Evolutionary conservation across 192 early-diverging fungal genomes (phyloP), one percentile per base, ranked within the genome.

Genomic region (Backusella morwellensis): DNA sequence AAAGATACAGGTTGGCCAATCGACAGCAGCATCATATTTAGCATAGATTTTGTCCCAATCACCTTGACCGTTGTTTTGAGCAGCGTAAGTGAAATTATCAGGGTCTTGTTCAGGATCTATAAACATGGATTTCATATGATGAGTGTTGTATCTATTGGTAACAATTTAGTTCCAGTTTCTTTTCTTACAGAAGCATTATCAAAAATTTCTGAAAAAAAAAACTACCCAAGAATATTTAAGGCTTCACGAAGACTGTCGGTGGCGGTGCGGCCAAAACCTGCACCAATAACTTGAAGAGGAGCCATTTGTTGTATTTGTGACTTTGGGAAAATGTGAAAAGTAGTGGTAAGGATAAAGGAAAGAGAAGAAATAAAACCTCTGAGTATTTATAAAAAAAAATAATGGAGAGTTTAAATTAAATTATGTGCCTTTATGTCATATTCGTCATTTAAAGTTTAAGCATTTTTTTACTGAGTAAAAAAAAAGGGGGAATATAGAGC

Each of bases 221-320:
- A 3, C 67, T 79, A 79, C 72, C 78, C 78, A 54, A 79, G 67
- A 0, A 35, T 52, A 23, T 47, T 41, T 35, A 79, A 75, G 70
- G 78, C 78, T 21, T 54, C 35, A 41, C 52, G 66, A 26, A 79
- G 34, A 56, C 71, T 68, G 5, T 73, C 67, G 21, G 78, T 79
- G 19, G 72, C 72, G 54, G 78, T 79, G 38, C 78, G 72, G 29
- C 78, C 78, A n/a, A 66, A 68, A 0, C 78, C 78, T 5, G 78
- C 68, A 3, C 78, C 77, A 47, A 78, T 78, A 68, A 40, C 38
- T 40, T 40, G 38, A 40, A 40, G 38, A 40, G 38, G 38, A 40
- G 38, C 38, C 38, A 40, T 73, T 66, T 67, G 38, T 3, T 40
- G 38, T 40, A 40, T 40, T 11, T 11, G 9, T 40, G 38, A 40